Conservation (phyloP, 345 rosid species). For the Carallia brachiata region DNA sequence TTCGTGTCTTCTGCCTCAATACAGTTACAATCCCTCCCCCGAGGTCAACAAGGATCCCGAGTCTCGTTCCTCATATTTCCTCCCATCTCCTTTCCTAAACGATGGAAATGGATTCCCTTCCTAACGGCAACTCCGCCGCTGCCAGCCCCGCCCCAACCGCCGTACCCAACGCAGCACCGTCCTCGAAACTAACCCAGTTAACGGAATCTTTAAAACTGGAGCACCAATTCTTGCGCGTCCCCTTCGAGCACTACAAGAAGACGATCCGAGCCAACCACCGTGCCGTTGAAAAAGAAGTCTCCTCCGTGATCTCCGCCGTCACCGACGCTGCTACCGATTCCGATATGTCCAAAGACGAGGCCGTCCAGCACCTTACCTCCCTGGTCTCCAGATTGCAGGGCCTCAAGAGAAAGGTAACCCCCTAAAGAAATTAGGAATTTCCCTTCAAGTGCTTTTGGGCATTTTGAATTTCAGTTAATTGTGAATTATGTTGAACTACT, state of each 20-base stretch:
- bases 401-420: constrained; percentile 77
- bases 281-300: constrained; percentile 70
- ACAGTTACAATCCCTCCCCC: no score
- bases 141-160: constrained; percentile 16
- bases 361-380: constrained; percentile 66
- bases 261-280: constrained; percentile 89
- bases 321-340: constrained; percentile 48
- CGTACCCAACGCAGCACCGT: constrained; percentile 27
- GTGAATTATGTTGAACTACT: no score
- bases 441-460: no score
- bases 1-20: no score
- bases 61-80: no score
- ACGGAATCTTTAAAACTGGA: constrained; percentile 84
- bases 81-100: background rate
- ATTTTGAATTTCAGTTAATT: no score
- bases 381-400: constrained; percentile 95
- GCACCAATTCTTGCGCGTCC: constrained; percentile 90
- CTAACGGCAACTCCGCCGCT: constrained; percentile 36
- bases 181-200: constrained; percentile 57
- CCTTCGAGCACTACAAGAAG: constrained; percentile 95
- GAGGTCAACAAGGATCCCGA: no score
- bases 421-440: background rate
- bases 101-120: constrained; percentile 30
- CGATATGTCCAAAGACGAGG: constrained; percentile 58
- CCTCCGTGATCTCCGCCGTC: constrained; percentile 63